Conservation (phyloP, 495 filamentous ascomycete species). For the Aspergillus ellipticus region DNA sequence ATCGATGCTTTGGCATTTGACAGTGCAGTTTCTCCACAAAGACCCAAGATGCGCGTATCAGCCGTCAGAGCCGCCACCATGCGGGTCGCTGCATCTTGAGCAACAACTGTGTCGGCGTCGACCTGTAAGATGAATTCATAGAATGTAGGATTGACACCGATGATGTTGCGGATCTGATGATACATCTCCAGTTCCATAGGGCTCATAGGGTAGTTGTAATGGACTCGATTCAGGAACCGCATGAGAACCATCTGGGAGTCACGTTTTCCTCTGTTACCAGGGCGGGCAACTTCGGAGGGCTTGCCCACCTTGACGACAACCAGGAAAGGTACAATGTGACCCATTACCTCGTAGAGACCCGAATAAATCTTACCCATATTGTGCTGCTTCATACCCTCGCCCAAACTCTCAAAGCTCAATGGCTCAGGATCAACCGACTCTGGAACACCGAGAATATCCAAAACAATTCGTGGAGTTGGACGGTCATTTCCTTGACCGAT, state of each 20-base stretch:
- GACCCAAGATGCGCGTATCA: constrained; percentile 85
- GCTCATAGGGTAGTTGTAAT: constrained; percentile 94
- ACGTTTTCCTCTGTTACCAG: constrained; percentile 97
- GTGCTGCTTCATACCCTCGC: constrained; percentile 94
- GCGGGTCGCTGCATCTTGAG: constrained; percentile 83
- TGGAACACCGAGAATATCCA: constrained; percentile 93
- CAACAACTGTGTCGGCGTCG: constrained; percentile 95
- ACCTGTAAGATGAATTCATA: constrained; percentile 98
- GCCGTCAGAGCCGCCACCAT: constrained; percentile 89
- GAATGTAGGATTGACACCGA: constrained; percentile 96
- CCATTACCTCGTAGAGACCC: constrained; percentile 94
- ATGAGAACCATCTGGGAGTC: constrained; percentile 98
- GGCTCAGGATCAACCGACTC: constrained; percentile 95
- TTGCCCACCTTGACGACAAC: constrained; percentile 98
- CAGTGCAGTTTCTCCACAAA: constrained; percentile 91
- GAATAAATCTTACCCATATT: constrained; percentile 99
- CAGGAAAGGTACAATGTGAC: constrained; percentile 96
- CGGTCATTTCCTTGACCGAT: constrained; percentile 97
- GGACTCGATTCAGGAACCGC: constrained; percentile 97
- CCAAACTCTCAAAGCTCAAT: constrained; percentile 93
- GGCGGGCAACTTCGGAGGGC: constrained; percentile 91
- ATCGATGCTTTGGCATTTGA: constrained; percentile 91
- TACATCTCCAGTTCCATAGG: constrained; percentile 97
- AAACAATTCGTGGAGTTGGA: constrained; percentile 90
- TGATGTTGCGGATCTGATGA: constrained; percentile 98